These are phyloP conservation scores for Teratosphaeria zuluensis DNA, from an alignment of 2,329 filamentous ascomycete species.

Conservation along the genomic window DNA sequence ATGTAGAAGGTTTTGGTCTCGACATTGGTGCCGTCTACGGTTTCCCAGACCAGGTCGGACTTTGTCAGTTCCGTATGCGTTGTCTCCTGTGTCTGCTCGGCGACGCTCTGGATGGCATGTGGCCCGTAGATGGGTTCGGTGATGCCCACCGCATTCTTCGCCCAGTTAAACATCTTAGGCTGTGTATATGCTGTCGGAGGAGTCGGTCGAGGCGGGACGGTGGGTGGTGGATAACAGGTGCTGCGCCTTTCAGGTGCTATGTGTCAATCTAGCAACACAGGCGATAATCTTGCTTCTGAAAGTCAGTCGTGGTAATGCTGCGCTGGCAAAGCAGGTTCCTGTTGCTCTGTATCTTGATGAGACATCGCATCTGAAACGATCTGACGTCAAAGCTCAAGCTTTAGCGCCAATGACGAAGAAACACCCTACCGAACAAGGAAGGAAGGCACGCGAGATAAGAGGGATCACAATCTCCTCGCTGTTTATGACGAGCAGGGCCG, in stretches of 20 bases:
- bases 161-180: conserved; percentile 78
- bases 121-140: conserved; percentile 94
- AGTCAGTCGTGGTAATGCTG: too few relatives aligned
- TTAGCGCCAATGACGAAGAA: neutral
- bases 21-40: conserved; percentile 74
- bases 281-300: neutral
- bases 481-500: too few relatives aligned
- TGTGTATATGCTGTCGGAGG: neutral
- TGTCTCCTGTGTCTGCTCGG: conserved; percentile 65
- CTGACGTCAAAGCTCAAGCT: neutral
- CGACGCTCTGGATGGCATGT: conserved; percentile 74
- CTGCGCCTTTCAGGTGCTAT: neutral
- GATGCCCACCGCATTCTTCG: conserved; percentile 84
- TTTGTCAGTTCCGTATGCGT: conserved; percentile 72
- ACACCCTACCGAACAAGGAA: neutral
- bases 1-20: conserved; percentile 96
- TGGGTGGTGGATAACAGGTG: neutral
- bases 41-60: conserved; percentile 73
- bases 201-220: neutral
- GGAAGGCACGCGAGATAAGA: neutral
- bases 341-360: neutral
- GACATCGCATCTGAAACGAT: neutral
- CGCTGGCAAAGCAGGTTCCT: neutral
- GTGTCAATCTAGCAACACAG: neutral
- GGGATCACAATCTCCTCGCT: too few relatives aligned